phyloP scores from a whole-genome alignment of 2,329 filamentous ascomycete genomes.

The Paraphaeosphaeria sporulosa region DNA sequence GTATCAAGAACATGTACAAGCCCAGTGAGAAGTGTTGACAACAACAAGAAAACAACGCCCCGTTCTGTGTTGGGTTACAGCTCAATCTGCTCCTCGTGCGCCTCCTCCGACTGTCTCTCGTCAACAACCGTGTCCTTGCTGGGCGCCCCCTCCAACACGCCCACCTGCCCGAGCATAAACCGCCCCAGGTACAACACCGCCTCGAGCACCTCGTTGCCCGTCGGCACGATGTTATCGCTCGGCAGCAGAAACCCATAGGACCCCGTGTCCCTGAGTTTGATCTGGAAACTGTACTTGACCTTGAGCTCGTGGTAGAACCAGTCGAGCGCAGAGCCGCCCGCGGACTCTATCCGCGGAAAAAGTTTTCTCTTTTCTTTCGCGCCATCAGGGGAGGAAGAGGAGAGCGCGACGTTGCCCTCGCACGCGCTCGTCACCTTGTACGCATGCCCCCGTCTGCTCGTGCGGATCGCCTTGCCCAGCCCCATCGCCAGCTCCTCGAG shows the following conservation, averaged over 20 bases:
- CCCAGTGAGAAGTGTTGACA: background rate
- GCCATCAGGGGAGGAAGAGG: conserved; percentile 23
- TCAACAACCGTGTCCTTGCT: background rate
- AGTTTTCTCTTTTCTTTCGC: conserved; percentile 35
- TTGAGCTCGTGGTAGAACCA: conserved; percentile 92
- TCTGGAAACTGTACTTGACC: conserved; percentile 88
- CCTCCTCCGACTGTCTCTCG: background rate
- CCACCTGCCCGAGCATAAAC: conserved; percentile 68
- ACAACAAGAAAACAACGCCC: background rate
- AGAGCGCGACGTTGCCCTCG: conserved; percentile 71
- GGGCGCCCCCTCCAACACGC: conserved; percentile 25
- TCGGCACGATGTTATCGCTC: conserved; percentile 84
- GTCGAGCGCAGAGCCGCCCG: conserved; percentile 87
- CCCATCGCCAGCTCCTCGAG: conserved; percentile 89
- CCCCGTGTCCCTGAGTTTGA: conserved; percentile 91
- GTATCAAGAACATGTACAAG: background rate
- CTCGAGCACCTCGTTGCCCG: conserved; percentile 84
- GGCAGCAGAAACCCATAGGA: conserved; percentile 94
- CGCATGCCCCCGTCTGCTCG: conserved; percentile 75
- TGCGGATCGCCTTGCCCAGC: conserved; percentile 85
- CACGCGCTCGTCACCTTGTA: conserved; percentile 80
- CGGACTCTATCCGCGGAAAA: conserved; percentile 70
- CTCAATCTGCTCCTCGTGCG: conserved; percentile 15
- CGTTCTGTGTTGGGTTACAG: background rate
- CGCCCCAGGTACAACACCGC: conserved; percentile 85